Conservation (phyloP, 495 filamentous ascomycete species). For the Haplographium delicatum region DNA sequence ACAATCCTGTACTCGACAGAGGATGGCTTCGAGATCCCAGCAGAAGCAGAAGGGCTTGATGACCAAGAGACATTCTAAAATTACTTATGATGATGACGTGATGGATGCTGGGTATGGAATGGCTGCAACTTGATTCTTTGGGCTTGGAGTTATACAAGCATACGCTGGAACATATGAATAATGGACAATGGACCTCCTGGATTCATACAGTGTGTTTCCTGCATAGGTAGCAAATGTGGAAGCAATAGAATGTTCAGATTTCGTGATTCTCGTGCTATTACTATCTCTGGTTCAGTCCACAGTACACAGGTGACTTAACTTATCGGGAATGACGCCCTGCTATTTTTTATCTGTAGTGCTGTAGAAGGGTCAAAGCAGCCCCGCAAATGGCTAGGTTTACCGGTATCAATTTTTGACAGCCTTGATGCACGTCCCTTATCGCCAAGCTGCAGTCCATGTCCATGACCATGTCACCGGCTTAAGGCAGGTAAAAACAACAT, state of each 20-base stretch:
- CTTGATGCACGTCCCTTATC: neutral
- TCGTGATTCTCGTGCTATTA: too few species aligned
- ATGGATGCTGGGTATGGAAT: constrained; percentile 11
- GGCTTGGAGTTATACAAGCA: constrained; percentile 23
- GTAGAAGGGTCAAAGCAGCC: constrained; percentile 10
- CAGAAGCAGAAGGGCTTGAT: constrained; percentile 55
- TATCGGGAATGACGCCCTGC: neutral
- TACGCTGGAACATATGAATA: constrained; percentile 14
- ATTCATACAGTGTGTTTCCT: constrained; percentile 10
- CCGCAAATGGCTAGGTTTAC: too few species aligned
- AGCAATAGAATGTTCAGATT: constrained; percentile 1
- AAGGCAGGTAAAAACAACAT: neutral
- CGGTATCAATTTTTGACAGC: neutral
- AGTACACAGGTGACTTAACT: neutral
- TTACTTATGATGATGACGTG: constrained; percentile 15
- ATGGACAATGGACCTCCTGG: constrained; percentile 2
- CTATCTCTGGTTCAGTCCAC: neutral
- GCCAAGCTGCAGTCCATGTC: neutral
- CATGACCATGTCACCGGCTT: constrained; percentile 1
- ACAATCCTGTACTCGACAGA: constrained; percentile 96
- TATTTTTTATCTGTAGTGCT: neutral
- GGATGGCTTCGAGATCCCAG: constrained; percentile 83
- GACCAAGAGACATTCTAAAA: constrained; percentile 75
- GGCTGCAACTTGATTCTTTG: constrained; percentile 15
- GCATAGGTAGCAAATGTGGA: constrained; percentile 8